A percentile compares a stretch with the other conserved stretches of the same genome.
Conservation (phyloP, 2,329 filamentous ascomycete genomes). For the Helotiales sp. region DNA sequence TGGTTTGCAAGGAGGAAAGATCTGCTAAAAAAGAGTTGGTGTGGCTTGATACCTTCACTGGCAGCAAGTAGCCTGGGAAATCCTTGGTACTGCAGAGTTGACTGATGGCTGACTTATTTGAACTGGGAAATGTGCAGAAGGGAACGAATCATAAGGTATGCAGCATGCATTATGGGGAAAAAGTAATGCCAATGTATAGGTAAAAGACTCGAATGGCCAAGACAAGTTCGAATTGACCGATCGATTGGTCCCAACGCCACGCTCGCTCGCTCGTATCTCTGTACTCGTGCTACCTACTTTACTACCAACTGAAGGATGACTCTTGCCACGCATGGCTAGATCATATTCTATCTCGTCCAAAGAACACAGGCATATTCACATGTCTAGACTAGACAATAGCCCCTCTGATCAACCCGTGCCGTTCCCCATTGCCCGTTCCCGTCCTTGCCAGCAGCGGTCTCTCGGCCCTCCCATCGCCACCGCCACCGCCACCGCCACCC, state of each 20-base stretch:
- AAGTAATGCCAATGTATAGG: background rate
- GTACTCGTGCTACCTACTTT: background rate
- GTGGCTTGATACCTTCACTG: background rate
- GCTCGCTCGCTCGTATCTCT: background rate
- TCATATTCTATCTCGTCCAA: background rate
- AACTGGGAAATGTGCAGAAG: background rate
- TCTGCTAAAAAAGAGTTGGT: background rate
- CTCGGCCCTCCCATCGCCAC: constrained; percentile 17
- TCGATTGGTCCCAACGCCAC: background rate
- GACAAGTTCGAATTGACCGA: background rate
- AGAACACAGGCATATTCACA: background rate
- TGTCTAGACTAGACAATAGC: constrained; percentile 21
- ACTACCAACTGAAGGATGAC: background rate
- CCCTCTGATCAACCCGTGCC: constrained; percentile 20
- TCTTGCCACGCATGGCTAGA: background rate
- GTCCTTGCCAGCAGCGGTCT: constrained; percentile 27
- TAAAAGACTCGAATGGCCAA: background rate
- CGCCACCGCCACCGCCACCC: constrained; percentile 15
- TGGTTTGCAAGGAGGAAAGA: background rate
- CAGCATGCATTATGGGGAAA: background rate
- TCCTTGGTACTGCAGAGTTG: too few species aligned
- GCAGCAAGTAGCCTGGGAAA: too few species aligned
- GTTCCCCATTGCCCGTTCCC: constrained; percentile 25
- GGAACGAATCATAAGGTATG: background rate
- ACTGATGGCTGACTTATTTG: too few species aligned